Conservation (phyloP, 2,329 filamentous ascomycete species). For the Coleophoma eucalyptorum region DNA sequence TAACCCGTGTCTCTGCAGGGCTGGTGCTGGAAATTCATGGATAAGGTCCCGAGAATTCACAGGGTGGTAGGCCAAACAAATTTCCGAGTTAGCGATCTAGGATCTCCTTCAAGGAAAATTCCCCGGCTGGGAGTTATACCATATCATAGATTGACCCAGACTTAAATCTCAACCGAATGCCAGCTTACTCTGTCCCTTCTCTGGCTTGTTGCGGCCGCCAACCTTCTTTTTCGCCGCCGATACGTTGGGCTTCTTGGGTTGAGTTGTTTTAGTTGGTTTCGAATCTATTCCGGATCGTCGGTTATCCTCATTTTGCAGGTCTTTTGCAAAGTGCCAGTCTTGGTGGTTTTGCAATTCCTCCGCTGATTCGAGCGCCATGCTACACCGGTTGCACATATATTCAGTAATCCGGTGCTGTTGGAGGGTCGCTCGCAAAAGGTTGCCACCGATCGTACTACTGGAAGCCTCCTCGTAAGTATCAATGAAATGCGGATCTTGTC, state of each 20-base stretch:
- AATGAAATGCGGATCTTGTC: no score
- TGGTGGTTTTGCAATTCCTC: conserved; percentile 70
- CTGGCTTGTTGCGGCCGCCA: conserved; percentile 24
- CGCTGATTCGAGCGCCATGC: conserved; percentile 49
- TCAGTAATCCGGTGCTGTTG: conserved; percentile 31
- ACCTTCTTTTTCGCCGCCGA: conserved; percentile 24
- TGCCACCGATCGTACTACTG: conserved; percentile 4
- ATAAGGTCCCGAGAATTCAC: no score
- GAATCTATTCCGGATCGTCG: conserved; percentile 13
- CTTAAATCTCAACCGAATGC: conserved; percentile 40
- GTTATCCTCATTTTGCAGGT: conserved; percentile 58
- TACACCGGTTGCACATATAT: conserved; percentile 62
- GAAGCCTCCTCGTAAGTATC: no score
- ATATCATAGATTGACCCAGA: no score
- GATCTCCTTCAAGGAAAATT: no score
- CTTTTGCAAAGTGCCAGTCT: conserved; percentile 93
- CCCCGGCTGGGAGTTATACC: no score
- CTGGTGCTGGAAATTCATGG: no score
- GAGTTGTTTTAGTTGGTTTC: conserved; percentile 9
- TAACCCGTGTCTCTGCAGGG: no score
- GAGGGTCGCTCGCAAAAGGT: conserved; percentile 17
- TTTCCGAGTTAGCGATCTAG: no score
- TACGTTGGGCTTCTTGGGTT: conserved; percentile 25
- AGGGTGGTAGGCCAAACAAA: no score
- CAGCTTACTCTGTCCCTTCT: conserved; percentile 58